Evolutionary conservation across 2,329 filamentous ascomycete genomes (phyloP), one percentile per base, ranked within the genome.

Genomic region (Penicillium sp.): DNA sequence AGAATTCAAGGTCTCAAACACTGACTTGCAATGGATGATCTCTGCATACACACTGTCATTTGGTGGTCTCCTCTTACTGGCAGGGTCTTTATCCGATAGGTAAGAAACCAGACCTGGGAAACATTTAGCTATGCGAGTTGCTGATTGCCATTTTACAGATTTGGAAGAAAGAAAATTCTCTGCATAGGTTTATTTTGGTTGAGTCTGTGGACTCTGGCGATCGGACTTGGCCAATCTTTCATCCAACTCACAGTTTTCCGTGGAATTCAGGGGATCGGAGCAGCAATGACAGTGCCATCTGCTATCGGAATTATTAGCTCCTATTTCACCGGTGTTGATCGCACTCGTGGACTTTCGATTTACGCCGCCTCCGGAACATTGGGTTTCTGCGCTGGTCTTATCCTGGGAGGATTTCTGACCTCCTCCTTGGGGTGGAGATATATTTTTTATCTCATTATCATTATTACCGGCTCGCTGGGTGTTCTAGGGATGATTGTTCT

Each of bases 271-370:
- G 78, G 78, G 1, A 68, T 78, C 8, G 76, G 75, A 1, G 67
- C 76, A 1, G 75, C 77, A 5, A 71, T 80, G 70, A 77, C 76
- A 2, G 67, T 80, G 0, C 77, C 77, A 1, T 75, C 77, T 0
- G 74, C 75, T 0, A 76, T 79, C 39, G 71, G 75, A 1, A 73
- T 80, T 18, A 77, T 80, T 45, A 71, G 63, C 42, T 77, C 62
- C 17, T 74, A 74, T 56, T 75, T 74, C 18, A 68, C 68, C 8
- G 66, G 68, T 9, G 60, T 68, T 30, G 72, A 74, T 46, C 65
- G 72, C 1, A 74, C 72, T 4, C 63, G 70, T 5, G 72, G 66
- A 2, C 55, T 75, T n/a, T 72, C 72, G 13, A 69, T 74, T 15
- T 75, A 72, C 41, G 72, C 67, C 7, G 68, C 72, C 0, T 69